phyloP scores from a whole-genome alignment of 2,329 filamentous ascomycete genomes.

The Purpureocillium takamizusanense region DNA sequence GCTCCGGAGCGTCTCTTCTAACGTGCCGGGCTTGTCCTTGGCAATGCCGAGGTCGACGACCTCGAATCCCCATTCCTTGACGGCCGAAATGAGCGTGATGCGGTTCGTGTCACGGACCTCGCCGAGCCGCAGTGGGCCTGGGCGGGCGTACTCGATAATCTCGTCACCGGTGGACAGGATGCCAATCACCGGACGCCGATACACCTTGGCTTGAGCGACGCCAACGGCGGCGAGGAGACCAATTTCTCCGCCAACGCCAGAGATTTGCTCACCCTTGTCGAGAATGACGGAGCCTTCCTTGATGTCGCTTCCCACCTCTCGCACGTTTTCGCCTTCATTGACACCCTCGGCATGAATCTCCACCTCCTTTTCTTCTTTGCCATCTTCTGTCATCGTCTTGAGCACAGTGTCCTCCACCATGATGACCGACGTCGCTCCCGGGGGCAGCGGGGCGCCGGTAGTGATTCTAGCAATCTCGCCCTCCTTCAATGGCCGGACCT shows the following conservation, averaged over 20 bases:
- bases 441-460: conserved; percentile 84
- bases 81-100: conserved; percentile 74
- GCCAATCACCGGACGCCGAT: conserved; percentile 68
- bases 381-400: conserved; percentile 66
- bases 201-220: conserved; percentile 60
- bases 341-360: conserved; percentile 76
- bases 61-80: conserved; percentile 64
- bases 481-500: conserved; percentile 53
- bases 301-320: conserved; percentile 86
- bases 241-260: conserved; percentile 80
- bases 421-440: conserved; percentile 81
- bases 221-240: conserved; percentile 84
- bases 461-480: conserved; percentile 86
- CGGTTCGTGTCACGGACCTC: conserved; percentile 93
- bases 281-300: conserved; percentile 61
- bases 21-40: conserved; percentile 58
- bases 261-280: conserved; percentile 70
- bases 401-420: conserved; percentile 88
- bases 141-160: conserved; percentile 65
- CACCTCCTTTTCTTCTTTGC: conserved; percentile 75
- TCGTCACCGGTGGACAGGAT: conserved; percentile 93
- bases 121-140: conserved; percentile 57
- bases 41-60: conserved; percentile 82
- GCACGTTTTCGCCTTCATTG: conserved; percentile 73
- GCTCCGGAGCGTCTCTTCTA: conserved; percentile 70